A percentile compares a stretch with the other conserved stretches of the same genome.
These are phyloP conservation scores for Hericium erinaceus DNA, from an alignment of 768 basidiomycete species.

Conservation along the genomic window DNA sequence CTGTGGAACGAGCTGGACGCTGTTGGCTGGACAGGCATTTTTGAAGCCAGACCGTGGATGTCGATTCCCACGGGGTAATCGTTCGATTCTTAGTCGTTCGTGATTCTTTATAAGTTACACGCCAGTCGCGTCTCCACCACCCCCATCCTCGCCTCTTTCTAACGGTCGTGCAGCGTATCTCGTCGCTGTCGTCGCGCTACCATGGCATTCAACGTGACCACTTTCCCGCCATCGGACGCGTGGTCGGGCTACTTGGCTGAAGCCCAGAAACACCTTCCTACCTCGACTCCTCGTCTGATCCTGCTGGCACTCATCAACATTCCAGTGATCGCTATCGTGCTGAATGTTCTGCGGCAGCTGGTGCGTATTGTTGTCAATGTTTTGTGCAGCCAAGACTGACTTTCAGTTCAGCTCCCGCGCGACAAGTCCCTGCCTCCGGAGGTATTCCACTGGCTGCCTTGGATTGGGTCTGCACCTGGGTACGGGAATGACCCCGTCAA, in stretches of 20 bases:
- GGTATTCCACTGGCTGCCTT: slow-evolving; percentile 89
- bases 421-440: slow-evolving; percentile 72
- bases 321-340: slow-evolving; percentile 54
- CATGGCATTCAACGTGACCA: slow-evolving; percentile 19
- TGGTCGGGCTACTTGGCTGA: slow-evolving; percentile 22
- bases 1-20: too few species aligned
- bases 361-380: slow-evolving; percentile 32
- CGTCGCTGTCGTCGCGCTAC: not conserved
- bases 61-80: not conserved
- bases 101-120: not conserved
- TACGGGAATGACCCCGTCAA: slow-evolving; percentile 92
- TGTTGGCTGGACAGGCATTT: too few species aligned
- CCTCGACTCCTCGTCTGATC: slow-evolving; percentile 17
- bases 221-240: slow-evolving; percentile 14
- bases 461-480: slow-evolving; percentile 77
- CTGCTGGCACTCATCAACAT: slow-evolving; percentile 48
- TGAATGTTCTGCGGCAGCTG: slow-evolving; percentile 75
- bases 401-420: slow-evolving; percentile 50
- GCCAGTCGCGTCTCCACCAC: not conserved
- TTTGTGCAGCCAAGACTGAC: slow-evolving; percentile 1
- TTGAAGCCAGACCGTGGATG: not conserved
- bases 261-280: slow-evolving; percentile 15
- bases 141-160: not conserved
- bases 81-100: not conserved
- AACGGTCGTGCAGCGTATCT: not conserved